Evolutionary conservation across 176 grass and related monocot genomes (phyloP), one percentile per base, ranked within the genome.

Genomic region (Hordeum vulgare): DNA sequence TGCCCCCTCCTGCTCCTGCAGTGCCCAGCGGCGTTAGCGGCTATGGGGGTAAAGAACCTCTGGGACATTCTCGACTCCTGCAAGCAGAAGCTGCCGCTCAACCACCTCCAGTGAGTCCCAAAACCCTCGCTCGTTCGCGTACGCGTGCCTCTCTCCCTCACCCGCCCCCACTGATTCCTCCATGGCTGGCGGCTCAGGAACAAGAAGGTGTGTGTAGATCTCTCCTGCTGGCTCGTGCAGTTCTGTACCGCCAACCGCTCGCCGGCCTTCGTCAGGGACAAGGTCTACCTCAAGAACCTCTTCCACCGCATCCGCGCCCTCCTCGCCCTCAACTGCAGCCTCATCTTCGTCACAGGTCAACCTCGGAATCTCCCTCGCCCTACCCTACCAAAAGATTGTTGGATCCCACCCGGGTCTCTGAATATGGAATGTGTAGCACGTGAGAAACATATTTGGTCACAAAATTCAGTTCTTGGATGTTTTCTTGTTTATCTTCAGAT

Each of bases 41-140:
- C 57, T 15, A 95, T 98, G 93, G 96, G 96, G 29, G 93, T 98
- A 17, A 98, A 91, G 77, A 93, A 91, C 79, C 85, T 95, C 12
- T 98, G 93, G 96, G 93, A 98, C 78, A 98, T 98, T 86, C 92
- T 98, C 72, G 96, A 98, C 8, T 95, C 89, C 37, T 98, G 96
- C 93, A 98, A 98, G 89, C 86, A 98, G 86, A 93, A 86, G 76
- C 90, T 98, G 71, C 96, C 96, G 11, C 96, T 98, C 70, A 87
- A 93, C 37, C 87, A 95, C 82, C 93, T 98, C 66, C 90, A 95
- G 96, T 98, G 40, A 93, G 85, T 86, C 25, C 47, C 58, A 4
- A 75, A 44, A 65, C 76, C 61, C 56, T 73, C 56, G 26, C 61
- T 28, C 37, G 35, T 24, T 44, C 25, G 39, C 59, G 62, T 47